Percentiles rank a stretch among this genome's conserved stretches.
Conservation (phyloP, 345 rosid genomes). For the Boechera retrofracta region DNA sequence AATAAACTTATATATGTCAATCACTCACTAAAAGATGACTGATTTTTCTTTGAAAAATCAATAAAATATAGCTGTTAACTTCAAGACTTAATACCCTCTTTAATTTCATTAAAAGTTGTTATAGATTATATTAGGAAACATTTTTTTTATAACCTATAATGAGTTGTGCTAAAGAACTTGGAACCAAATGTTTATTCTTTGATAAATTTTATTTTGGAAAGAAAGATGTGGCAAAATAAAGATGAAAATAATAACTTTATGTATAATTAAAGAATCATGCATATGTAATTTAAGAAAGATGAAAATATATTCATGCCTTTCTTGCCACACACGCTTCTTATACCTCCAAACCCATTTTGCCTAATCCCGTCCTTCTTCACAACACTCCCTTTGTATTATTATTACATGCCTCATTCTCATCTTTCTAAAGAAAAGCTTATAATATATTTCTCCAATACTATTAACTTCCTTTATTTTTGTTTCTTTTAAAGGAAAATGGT, state of each 20-base stretch:
- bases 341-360: constrained; percentile 46
- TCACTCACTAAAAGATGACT: constrained; percentile 1
- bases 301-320: constrained; percentile 45
- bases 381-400: constrained; percentile 44
- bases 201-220: not conserved
- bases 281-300: constrained; percentile 38
- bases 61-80: not conserved
- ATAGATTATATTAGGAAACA: not conserved
- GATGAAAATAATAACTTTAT: not conserved
- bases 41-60: not conserved
- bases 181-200: constrained; percentile 5
- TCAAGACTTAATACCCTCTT: not conserved
- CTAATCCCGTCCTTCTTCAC: constrained; percentile 46
- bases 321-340: constrained; percentile 52
- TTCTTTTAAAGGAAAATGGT: constrained; percentile 36
- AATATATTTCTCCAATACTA: constrained; percentile 3
- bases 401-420: constrained; percentile 34
- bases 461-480: constrained; percentile 1
- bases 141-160: not conserved
- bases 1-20: not conserved
- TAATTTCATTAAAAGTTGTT: not conserved
- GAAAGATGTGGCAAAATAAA: constrained; percentile 23
- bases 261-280: constrained; percentile 38
- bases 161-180: constrained; percentile 19
- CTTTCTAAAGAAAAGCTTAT: constrained; percentile 7